phyloP scores from a whole-genome alignment of 192 early-diverging fungal genomes.

The Rhizophagus prolifer region DNA sequence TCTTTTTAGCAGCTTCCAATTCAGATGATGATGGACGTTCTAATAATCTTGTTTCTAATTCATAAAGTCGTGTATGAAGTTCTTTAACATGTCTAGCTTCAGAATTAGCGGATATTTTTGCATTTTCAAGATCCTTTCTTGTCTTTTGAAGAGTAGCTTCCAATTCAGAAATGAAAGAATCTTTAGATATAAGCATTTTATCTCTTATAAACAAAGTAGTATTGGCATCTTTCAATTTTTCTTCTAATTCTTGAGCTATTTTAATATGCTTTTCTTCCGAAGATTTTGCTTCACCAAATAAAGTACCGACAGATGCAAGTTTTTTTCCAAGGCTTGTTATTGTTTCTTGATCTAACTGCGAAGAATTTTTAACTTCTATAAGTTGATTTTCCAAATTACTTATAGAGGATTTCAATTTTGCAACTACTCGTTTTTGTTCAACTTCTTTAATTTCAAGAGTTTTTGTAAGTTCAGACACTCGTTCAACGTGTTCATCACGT shows the following conservation, averaged over 20 bases:
- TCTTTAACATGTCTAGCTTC: not conserved
- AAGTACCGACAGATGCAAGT: not conserved
- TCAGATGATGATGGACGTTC: not conserved
- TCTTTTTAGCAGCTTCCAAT: not conserved
- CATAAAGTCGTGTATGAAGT: not conserved
- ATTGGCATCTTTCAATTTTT: slow-evolving; percentile 3
- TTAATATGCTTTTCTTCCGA: not conserved
- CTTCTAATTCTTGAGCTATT: not conserved
- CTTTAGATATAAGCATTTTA: not conserved
- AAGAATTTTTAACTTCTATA: slow-evolving; percentile 1
- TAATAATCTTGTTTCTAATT: not conserved
- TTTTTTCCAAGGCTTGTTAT: slow-evolving; percentile 9
- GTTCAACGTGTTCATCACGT: not conserved
- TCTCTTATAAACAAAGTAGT: not conserved
- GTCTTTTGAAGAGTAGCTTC: not conserved
- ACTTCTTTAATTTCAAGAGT: slow-evolving; percentile 2
- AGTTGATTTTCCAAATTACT: not conserved
- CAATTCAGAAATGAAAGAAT: not conserved
- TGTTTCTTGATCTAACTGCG: not conserved
- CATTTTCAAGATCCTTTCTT: not conserved
- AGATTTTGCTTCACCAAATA: slow-evolving; percentile 9
- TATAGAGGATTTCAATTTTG: not conserved
- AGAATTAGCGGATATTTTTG: not conserved
- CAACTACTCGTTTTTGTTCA: not conserved
- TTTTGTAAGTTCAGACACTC: not conserved